A percentile compares a stretch with the other conserved stretches of the same genome.
Evolutionary conservation across 768 basidiomycete species (phyloP).

Genomic region (Trichaptum fuscoviolaceum): DNA sequence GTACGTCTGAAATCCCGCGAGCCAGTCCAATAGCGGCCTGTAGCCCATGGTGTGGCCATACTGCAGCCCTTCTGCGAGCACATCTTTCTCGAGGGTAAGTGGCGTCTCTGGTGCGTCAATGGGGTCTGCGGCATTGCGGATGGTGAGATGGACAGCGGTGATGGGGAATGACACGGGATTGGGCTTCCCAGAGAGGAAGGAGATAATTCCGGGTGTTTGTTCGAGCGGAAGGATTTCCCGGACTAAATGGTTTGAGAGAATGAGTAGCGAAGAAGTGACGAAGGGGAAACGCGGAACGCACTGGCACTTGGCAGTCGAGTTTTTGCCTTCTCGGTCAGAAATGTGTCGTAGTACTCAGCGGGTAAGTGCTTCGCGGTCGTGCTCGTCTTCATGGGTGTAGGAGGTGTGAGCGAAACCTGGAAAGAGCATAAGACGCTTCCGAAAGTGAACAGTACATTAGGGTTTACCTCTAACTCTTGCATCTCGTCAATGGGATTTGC

Average conservation of each 20-base stretch:
- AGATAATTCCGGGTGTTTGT: conserved; percentile 68
- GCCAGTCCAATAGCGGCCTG: conserved; percentile 59
- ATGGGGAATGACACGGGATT: conserved; percentile 93
- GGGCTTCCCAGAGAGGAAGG: conserved; percentile 87
- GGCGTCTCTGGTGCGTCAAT: conserved; percentile 32
- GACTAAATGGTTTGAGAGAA: conserved; percentile 28
- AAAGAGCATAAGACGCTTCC: too few relatives aligned
- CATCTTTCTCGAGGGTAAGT: conserved; percentile 50
- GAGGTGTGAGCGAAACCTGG: too few relatives aligned
- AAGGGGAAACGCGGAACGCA: conserved; percentile 39
- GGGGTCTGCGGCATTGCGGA: conserved; percentile 37
- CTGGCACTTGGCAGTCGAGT: conserved; percentile 59
- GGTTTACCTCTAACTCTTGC: too few relatives aligned
- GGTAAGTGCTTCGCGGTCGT: conserved; percentile 31
- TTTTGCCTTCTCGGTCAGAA: conserved; percentile 60
- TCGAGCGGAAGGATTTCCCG: conserved; percentile 75
- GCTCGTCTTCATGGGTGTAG: neutral
- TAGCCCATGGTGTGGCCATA: conserved; percentile 72
- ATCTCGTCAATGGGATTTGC: too few relatives aligned
- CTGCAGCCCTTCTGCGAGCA: conserved; percentile 67
- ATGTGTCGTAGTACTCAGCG: conserved; percentile 47
- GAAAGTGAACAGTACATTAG: too few relatives aligned
- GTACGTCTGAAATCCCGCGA: conserved; percentile 62
- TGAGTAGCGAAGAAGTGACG: conserved; percentile 24
- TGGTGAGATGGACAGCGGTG: conserved; percentile 50